Conservation (phyloP, 176 grass and related monocot genomes). For the Metroxylon sagu region DNA sequence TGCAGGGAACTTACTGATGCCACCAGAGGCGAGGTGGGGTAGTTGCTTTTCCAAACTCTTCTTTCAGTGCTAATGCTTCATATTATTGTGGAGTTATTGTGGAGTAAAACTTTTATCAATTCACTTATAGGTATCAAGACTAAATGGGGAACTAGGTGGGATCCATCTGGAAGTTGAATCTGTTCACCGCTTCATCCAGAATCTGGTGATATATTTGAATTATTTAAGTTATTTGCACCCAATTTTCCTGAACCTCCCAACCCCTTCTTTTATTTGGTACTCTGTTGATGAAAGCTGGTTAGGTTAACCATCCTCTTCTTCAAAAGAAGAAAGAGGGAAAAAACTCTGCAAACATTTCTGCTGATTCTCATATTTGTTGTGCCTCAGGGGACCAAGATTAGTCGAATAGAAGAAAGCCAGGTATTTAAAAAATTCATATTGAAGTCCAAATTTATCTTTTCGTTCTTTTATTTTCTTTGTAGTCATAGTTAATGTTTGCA, state of each 20-base stretch:
- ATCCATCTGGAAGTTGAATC: constrained; percentile 74
- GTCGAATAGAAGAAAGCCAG: constrained; percentile 55
- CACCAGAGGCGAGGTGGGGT: constrained; percentile 55
- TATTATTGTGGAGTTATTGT: background rate
- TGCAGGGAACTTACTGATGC: constrained; percentile 58
- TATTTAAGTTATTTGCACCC: no score
- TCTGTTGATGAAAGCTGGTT: no score
- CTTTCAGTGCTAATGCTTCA: constrained; percentile 3
- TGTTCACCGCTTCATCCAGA: constrained; percentile 81
- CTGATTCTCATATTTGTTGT: constrained; percentile 33
- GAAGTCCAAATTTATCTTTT: no score
- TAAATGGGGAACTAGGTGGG: constrained; percentile 62
- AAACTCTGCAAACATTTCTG: no score
- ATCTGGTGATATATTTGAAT: constrained; percentile 37
- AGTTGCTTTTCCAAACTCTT: background rate
- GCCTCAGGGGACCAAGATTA: constrained; percentile 80
- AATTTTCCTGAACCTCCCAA: no score
- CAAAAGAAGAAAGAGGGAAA: no score
- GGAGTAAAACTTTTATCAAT: constrained; percentile 3
- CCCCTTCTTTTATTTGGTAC: no score
- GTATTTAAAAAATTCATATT: constrained; percentile 26
- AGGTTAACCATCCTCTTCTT: no score
- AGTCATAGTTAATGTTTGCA: constrained; percentile 11
- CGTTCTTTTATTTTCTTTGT: constrained; percentile 7
- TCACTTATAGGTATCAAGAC: constrained; percentile 46